Base-by-base conservation (phyloP, 2,329 filamentous ascomycete genomes). In the Remersonia thermophila region DNA sequence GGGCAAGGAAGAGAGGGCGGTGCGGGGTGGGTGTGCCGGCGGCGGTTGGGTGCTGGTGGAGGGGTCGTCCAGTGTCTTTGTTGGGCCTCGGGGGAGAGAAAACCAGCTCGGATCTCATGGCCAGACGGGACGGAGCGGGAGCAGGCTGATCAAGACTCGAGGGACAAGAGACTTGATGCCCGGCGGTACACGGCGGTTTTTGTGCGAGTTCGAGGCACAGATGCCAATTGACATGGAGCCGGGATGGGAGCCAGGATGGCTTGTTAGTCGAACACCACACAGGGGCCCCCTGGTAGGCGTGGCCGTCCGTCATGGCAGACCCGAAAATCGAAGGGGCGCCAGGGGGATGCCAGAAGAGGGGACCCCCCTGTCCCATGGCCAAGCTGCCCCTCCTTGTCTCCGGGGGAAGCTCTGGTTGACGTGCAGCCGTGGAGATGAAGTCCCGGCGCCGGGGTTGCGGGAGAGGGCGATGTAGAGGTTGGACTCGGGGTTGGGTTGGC, bases 181-280 rank as follows among this genome's bases (percentile, higher is more conserved):
- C 53, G 55, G 55, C 59, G 59, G 61, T 15, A 59, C 55, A 52
- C 47, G 54, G 59, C 57, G 58, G 59, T 54, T 65, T 64, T 66
- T 66, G 66, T 69, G 64, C 57, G 59, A 66, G 63, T 66, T 59
- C 56, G 55, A 55, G 55, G 53, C 55, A 53, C 53, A 52, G 55
- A 57, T 54, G 54, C 20, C 54, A 56, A 58, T 59, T 60, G 59
- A 59, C 59, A 62, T 59, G 59, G 57, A 55, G 55, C 52, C 56
- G 12, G 44, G 48, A 49, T 51, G 51, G 51, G 50, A 47, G 49
- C 53, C 53, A 56, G 58, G 59, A 56, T 60, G 40, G 27, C 27
- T 15, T 13, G 27, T 15, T 7, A 15, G 44, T 40, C 37, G 41
- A 47, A 44, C 32, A 30, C 33, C 8, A 36, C 39, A 43, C 42